Evolutionary conservation across 495 filamentous ascomycete species (phyloP), one percentile per base, ranked within the genome.

Genomic region (Pseudomonodictys pantanalensis): DNA sequence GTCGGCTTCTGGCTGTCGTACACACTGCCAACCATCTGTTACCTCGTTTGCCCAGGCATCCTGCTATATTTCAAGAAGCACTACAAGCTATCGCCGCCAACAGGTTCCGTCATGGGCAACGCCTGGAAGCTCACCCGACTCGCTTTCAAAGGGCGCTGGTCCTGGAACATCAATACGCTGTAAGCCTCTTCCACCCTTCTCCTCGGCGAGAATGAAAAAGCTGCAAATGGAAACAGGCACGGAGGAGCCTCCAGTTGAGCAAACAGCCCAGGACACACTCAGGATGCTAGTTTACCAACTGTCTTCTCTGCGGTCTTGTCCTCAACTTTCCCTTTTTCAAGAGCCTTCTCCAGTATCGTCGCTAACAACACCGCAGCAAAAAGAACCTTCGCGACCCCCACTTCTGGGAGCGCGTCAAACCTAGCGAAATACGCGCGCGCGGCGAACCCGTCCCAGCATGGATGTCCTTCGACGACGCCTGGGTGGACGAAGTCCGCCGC

Each of bases 1-100:
- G 83, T 90, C 51, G 88, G 87, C n/a, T 91, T 90, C 75, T 91
- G 82, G 78, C 78, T 90, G 2, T 47, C 58, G 4, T 62, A 28
- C 20, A 45, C 60, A 22, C 45, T 68, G 3, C 58, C 65, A 0
- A 68, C 62, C n/a, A 54, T 68, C 43, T 44, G 25, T 43, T 60
- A 56, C 47, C 30, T 60, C 30, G 17, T 56, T 4, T 60, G 56
- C 20, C 44, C 55, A 0, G 15, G 38, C 10, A 26, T 55, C 2
- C 52, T 68, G 3, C 43, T 32, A 9, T 54, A 30, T 39, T 65
- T 54, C 51, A 51, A 51, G 22, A 58, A 59, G 32, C 20, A 57
- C 9, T 68, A 68, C 50, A 43, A 18, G 8, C 51, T 46, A 11
- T 26, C 43, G 7, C 50, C 65, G 18, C 61, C 62, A 5, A 41